Percentiles rank a stretch among this genome's conserved stretches.
These are phyloP conservation scores for Pseudogymnoascus sp. DNA, from an alignment of 2,329 filamentous ascomycete species.

Conservation along the genomic window DNA sequence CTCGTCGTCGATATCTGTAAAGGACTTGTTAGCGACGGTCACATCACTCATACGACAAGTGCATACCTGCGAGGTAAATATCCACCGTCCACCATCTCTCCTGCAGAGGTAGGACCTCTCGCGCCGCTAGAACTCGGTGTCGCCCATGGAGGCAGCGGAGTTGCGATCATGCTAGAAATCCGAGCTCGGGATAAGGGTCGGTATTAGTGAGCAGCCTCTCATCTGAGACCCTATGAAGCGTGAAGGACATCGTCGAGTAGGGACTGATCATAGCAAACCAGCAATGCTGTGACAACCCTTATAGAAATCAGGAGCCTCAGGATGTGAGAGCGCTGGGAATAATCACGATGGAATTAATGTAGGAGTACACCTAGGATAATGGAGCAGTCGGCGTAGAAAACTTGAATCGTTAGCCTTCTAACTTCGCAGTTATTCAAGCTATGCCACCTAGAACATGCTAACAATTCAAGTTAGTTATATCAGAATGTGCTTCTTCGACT, in stretches of 20 bases:
- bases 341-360: constrained; percentile 32
- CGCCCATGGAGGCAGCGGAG: constrained; percentile 14
- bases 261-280: constrained; percentile 17
- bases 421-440: too few relatives aligned
- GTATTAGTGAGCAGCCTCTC: neutral
- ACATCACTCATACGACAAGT: too few relatives aligned
- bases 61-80: constrained; percentile 15
- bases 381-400: constrained; percentile 30
- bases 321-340: constrained; percentile 23
- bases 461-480: too few relatives aligned
- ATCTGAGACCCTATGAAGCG: neutral
- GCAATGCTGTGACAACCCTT: too few relatives aligned
- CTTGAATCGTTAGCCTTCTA: constrained; percentile 26
- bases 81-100: constrained; percentile 18
- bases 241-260: constrained; percentile 23
- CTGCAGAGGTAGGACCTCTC: constrained; percentile 16
- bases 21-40: too few relatives aligned
- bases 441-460: too few relatives aligned
- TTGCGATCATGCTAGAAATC: neutral
- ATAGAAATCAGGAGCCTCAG: too few relatives aligned
- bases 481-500: too few relatives aligned
- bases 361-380: constrained; percentile 33
- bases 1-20: too few relatives aligned
- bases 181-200: neutral
- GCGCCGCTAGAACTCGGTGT: constrained; percentile 18